These are phyloP conservation scores for Penicillium fuscoglaucum DNA, from an alignment of 2,329 filamentous ascomycete genomes.

Conservation along the genomic window DNA sequence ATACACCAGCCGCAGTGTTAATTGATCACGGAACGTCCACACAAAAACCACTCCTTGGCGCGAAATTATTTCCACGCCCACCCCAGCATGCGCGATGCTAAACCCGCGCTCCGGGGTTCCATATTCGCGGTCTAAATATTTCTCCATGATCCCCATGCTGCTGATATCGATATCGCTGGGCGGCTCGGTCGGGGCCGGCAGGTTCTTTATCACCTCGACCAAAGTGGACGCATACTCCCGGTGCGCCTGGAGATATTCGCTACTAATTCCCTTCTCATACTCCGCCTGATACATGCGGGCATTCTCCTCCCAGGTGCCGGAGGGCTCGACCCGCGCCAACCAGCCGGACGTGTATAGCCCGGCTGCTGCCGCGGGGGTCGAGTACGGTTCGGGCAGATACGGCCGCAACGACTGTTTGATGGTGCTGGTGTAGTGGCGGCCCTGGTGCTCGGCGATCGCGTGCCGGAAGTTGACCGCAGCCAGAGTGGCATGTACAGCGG, in stretches of 20 bases:
- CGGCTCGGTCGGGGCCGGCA: constrained; percentile 22
- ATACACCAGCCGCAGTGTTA: constrained; percentile 35
- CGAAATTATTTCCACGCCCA: constrained; percentile 36
- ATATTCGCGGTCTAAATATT: constrained; percentile 25
- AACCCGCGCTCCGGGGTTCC: constrained; percentile 21
- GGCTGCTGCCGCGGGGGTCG: constrained; percentile 25
- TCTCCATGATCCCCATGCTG: constrained; percentile 19
- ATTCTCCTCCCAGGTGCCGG: constrained; percentile 17
- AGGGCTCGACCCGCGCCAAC: constrained; percentile 13
- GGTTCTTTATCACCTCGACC: constrained; percentile 21
- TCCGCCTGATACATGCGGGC: constrained; percentile 21
- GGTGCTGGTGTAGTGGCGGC: constrained; percentile 34
- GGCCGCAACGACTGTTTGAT: constrained; percentile 31
- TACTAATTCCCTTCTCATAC: constrained; percentile 22
- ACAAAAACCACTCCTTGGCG: constrained; percentile 31
- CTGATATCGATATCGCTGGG: constrained; percentile 33
- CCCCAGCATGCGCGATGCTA: constrained; percentile 27
- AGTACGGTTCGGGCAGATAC: constrained; percentile 30
- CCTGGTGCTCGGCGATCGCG: constrained; percentile 14
- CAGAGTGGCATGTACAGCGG: constrained; percentile 35
- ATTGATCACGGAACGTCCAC: constrained; percentile 37
- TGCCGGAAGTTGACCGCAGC: constrained; percentile 32
- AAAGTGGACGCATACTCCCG: constrained; percentile 30
- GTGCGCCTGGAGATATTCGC: constrained; percentile 28
- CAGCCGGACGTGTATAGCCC: constrained; percentile 17